Conservation (phyloP, 225 moss, liverwort and hornwort genomes). For the Straminergon stramineum region DNA sequence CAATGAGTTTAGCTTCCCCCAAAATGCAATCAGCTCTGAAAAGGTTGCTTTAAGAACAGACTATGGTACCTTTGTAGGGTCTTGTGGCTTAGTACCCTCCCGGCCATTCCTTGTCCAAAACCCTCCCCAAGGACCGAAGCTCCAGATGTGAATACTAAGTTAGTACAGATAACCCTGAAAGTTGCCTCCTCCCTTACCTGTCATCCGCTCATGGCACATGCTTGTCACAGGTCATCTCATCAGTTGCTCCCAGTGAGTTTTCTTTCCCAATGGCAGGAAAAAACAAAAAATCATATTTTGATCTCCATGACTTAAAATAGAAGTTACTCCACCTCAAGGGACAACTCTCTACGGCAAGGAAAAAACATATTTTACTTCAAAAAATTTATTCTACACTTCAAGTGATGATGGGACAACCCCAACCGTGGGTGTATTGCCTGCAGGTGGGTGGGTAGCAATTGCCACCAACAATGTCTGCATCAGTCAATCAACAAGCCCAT, state of each 20-base stretch:
- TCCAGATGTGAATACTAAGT: background rate
- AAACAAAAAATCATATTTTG: background rate
- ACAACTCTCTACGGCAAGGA: too few species aligned
- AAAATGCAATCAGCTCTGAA: too few species aligned
- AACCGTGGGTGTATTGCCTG: background rate
- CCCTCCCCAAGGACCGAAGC: background rate
- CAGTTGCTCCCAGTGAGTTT: background rate
- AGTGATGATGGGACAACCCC: background rate
- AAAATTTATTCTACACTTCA: background rate
- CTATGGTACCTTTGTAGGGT: too few species aligned
- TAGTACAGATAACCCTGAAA: background rate
- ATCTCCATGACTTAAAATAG: background rate
- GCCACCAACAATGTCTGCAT: background rate
- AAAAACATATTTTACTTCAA: too few species aligned
- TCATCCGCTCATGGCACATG: background rate
- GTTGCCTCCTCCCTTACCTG: background rate
- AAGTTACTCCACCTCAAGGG: too few species aligned
- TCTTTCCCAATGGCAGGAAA: background rate
- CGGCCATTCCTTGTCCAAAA: background rate
- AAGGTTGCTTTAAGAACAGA: too few species aligned
- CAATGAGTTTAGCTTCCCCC: too few species aligned
- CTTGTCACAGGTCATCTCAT: background rate
- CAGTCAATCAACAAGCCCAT: background rate
- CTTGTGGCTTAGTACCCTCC: too few species aligned
- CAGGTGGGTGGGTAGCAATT: background rate